A percentile compares a stretch with the other conserved stretches of the same genome.
Evolutionary conservation across 2,329 filamentous ascomycete genomes (phyloP).

Genomic region (Leptosphaerulina australis): DNA sequence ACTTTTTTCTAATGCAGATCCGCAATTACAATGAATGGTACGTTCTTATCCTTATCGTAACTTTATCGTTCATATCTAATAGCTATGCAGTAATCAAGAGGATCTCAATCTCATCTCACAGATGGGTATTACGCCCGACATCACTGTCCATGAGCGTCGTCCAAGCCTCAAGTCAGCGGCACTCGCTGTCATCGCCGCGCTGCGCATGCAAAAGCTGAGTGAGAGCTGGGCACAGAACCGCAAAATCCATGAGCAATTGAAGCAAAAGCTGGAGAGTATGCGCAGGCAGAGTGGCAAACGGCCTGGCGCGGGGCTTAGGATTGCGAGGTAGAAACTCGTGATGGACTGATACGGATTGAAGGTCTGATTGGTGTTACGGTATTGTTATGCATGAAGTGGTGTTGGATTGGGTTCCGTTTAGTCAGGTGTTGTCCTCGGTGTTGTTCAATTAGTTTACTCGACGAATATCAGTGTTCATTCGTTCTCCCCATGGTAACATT

Average conservation of each 20-base stretch:
- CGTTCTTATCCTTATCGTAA: conserved; percentile 51
- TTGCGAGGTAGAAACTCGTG: conserved; percentile 22
- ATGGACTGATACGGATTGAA: conserved; percentile 13
- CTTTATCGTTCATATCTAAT: conserved; percentile 19
- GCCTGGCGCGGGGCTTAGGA: conserved; percentile 24
- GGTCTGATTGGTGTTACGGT: conserved; percentile 29
- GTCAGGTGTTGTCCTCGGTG: neutral
- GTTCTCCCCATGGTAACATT: neutral
- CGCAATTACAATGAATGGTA: conserved; percentile 91
- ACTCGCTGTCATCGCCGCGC: conserved; percentile 55
- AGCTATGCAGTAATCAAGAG: conserved; percentile 78
- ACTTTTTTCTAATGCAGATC: conserved; percentile 77
- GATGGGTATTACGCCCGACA: conserved; percentile 71
- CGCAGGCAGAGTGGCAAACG: conserved; percentile 34
- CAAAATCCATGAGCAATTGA: conserved; percentile 55
- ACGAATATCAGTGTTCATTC: neutral
- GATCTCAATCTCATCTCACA: conserved; percentile 84
- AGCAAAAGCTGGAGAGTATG: conserved; percentile 56
- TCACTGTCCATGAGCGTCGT: conserved; percentile 52
- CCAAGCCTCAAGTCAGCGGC: conserved; percentile 57
- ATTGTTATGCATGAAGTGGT: conserved; percentile 33
- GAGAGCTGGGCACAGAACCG: conserved; percentile 58
- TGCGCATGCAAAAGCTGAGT: conserved; percentile 58
- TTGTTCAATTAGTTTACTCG: neutral
- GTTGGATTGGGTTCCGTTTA: conserved; percentile 6